A percentile compares a stretch with the other conserved stretches of the same genome.
Conservation (phyloP, 768 basidiomycete genomes). For the Russula earlei region DNA sequence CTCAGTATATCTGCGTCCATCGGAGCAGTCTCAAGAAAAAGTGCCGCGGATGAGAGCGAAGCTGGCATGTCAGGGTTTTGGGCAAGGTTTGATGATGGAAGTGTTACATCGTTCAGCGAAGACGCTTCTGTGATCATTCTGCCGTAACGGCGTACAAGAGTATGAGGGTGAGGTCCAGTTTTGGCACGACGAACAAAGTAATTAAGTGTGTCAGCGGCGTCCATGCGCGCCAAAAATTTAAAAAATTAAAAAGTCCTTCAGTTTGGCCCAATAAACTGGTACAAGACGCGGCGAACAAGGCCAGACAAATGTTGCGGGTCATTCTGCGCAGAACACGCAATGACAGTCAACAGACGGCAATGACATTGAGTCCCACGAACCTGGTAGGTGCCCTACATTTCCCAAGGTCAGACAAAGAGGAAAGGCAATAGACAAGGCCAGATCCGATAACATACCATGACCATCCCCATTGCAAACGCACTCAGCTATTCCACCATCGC, state of each 20-base stretch:
- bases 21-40: not conserved
- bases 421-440: slow-evolving; percentile 1
- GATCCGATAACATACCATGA: slow-evolving; percentile 50
- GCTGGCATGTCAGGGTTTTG: not conserved
- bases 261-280: slow-evolving; percentile 87
- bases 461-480: slow-evolving; percentile 82
- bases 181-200: not conserved
- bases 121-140: not conserved
- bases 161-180: not conserved
- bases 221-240: not conserved
- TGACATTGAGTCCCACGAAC: slow-evolving; percentile 22
- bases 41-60: not conserved
- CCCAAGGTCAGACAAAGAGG: slow-evolving; percentile 7
- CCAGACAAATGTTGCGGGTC: slow-evolving; percentile 82
- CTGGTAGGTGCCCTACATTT: slow-evolving; percentile 48
- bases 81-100: slow-evolving; percentile 1
- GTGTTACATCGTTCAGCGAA: not conserved
- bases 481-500: slow-evolving; percentile 35
- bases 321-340: slow-evolving; percentile 28
- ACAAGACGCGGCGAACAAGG: slow-evolving; percentile 69
- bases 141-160: not conserved
- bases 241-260: too few relatives aligned
- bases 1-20: not conserved
- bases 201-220: not conserved
- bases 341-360: not conserved